These are phyloP conservation scores for Gliomastix tumulicola DNA, from an alignment of 2,329 filamentous ascomycete species.

Conservation along the genomic window DNA sequence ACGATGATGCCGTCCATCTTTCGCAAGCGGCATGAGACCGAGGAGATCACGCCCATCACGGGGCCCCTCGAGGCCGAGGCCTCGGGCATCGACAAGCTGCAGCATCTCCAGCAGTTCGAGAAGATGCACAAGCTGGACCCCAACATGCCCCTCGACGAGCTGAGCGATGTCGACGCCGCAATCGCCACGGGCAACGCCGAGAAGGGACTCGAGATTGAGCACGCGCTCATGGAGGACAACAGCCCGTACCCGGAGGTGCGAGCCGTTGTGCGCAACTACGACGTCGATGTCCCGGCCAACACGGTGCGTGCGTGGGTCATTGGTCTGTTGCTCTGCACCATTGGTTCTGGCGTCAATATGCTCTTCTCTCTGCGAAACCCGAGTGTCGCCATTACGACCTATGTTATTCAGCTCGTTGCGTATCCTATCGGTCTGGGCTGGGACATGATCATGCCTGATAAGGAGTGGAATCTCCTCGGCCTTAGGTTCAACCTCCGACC, in stretches of 20 bases:
- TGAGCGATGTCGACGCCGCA: slow-evolving; percentile 53
- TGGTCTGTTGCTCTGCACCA: slow-evolving; percentile 51
- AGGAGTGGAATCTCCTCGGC: slow-evolving; percentile 42
- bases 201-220: slow-evolving; percentile 48
- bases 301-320: slow-evolving; percentile 60
- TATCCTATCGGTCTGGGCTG: slow-evolving; percentile 51
- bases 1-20: slow-evolving; percentile 31
- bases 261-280: slow-evolving; percentile 57
- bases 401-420: slow-evolving; percentile 55
- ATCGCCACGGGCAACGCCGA: slow-evolving; percentile 46
- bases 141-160: slow-evolving; percentile 56
- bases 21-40: slow-evolving; percentile 37
- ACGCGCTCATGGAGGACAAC: slow-evolving; percentile 54
- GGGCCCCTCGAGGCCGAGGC: slow-evolving; percentile 29
- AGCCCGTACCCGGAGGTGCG: slow-evolving; percentile 63
- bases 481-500: slow-evolving; percentile 49
- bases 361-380: slow-evolving; percentile 54
- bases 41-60: slow-evolving; percentile 34
- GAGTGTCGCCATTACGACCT: slow-evolving; percentile 51
- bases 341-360: slow-evolving; percentile 56
- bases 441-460: slow-evolving; percentile 48
- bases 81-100: slow-evolving; percentile 27
- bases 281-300: slow-evolving; percentile 57
- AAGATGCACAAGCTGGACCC: slow-evolving; percentile 57
- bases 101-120: slow-evolving; percentile 47